A percentile compares a stretch with the other conserved stretches of the same genome.
These are phyloP conservation scores for Lactifluus volemus DNA, from an alignment of 768 basidiomycete species.

Conservation along the genomic window DNA sequence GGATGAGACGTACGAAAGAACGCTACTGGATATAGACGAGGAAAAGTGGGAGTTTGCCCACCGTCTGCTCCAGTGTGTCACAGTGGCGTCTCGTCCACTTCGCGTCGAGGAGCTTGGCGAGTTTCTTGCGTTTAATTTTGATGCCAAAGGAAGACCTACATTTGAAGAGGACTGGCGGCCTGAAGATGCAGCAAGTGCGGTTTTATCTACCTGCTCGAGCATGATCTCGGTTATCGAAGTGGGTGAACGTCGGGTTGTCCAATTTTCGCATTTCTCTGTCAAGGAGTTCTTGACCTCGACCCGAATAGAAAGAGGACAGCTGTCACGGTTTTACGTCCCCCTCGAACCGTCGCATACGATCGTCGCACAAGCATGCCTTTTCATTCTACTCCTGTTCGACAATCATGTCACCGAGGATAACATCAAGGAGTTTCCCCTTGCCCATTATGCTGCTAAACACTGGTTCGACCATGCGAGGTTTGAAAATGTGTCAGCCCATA, in stretches of 20 bases:
- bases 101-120: neutral
- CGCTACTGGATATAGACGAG: neutral
- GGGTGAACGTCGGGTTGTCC: neutral
- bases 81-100: neutral
- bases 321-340: neutral
- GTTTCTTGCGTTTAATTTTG: neutral
- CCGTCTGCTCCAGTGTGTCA: neutral
- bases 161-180: neutral
- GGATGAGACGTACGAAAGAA: neutral
- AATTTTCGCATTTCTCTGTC: constrained; percentile 1
- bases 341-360: neutral
- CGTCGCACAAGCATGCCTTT: neutral
- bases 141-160: neutral
- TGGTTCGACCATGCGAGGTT: neutral
- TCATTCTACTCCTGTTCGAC: neutral
- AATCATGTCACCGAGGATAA: neutral
- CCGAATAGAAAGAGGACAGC: neutral
- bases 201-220: neutral
- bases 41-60: neutral
- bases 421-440: neutral
- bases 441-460: neutral
- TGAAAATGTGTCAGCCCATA: neutral
- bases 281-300: neutral
- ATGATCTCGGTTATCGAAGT: neutral
- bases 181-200: neutral